Evolutionary conservation across 192 early-diverging fungal genomes (phyloP).

Genomic region (Coemansia sp.): DNA sequence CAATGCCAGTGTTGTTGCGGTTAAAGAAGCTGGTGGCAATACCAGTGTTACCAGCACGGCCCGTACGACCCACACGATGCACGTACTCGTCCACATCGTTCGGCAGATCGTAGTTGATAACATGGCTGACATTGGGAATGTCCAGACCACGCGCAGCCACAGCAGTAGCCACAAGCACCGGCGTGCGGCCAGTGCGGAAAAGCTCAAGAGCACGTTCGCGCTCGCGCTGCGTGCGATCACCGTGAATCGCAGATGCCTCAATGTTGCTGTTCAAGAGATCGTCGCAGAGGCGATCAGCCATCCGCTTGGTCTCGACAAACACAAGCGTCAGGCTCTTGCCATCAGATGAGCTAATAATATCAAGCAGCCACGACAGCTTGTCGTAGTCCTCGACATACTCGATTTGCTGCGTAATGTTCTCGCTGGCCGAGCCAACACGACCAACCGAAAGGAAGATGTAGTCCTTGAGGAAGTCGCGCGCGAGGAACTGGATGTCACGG

Average conservation of each 20-base stretch:
- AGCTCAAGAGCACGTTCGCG: conserved; percentile 86
- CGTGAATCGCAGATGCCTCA: conserved; percentile 96
- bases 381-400: conserved; percentile 94
- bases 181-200: conserved; percentile 80
- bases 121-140: conserved; percentile 81
- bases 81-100: conserved; percentile 97
- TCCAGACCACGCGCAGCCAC: conserved; percentile 96
- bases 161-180: conserved; percentile 94
- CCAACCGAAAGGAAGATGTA: conserved; percentile 87
- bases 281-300: conserved; percentile 86
- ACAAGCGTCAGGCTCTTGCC: conserved; percentile 80
- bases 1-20: conserved; percentile 79
- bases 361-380: conserved; percentile 85
- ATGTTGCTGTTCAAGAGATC: conserved; percentile 73
- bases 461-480: conserved; percentile 84
- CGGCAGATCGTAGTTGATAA: conserved; percentile 95
- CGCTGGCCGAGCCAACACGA: conserved; percentile 88
- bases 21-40: conserved; percentile 94
- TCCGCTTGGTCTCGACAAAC: conserved; percentile 96
- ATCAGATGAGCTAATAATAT: conserved; percentile 67
- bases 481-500: conserved; percentile 83
- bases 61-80: conserved; percentile 98
- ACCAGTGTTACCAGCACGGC: conserved; percentile 93
- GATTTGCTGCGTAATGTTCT: conserved; percentile 93
- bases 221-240: conserved; percentile 92